These are phyloP conservation scores for Sporothrix protearum DNA, from an alignment of 2,329 filamentous ascomycete species.

Conservation along the genomic window DNA sequence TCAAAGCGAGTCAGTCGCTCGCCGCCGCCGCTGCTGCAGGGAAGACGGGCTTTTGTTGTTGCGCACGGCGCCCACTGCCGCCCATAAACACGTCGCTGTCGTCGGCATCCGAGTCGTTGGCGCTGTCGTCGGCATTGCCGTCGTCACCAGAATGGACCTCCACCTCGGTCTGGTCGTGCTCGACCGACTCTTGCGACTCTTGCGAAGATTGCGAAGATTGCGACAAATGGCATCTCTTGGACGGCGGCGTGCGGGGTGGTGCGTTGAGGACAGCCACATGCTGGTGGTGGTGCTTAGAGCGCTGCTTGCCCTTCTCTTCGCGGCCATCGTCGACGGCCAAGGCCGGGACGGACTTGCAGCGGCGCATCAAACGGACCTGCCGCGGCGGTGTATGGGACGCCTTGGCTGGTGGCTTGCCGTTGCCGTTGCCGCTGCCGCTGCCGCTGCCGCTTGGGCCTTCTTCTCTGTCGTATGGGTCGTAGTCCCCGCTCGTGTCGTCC, in stretches of 20 bases:
- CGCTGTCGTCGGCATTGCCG: neutral
- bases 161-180: constrained; percentile 16
- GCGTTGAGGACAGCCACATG: neutral
- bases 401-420: neutral
- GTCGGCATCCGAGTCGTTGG: constrained; percentile 6
- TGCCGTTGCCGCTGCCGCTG: no score
- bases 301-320: neutral
- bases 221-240: neutral
- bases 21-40: neutral
- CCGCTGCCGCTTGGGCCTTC: no score
- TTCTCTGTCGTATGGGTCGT: neutral
- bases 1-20: constrained; percentile 8
- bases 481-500: constrained; percentile 16
- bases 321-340: neutral
- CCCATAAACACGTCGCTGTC: constrained; percentile 17
- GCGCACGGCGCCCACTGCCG: neutral
- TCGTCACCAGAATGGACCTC: constrained; percentile 6
- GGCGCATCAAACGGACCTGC: neutral
- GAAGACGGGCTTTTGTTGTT: neutral
- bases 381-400: neutral
- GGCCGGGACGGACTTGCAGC: constrained; percentile 4
- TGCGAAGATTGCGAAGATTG: no score
- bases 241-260: neutral
- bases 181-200: constrained; percentile 5
- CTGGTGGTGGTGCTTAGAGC: neutral